These are phyloP conservation scores for Paxillus involutus DNA, from an alignment of 768 basidiomycete species.

Conservation along the genomic window DNA sequence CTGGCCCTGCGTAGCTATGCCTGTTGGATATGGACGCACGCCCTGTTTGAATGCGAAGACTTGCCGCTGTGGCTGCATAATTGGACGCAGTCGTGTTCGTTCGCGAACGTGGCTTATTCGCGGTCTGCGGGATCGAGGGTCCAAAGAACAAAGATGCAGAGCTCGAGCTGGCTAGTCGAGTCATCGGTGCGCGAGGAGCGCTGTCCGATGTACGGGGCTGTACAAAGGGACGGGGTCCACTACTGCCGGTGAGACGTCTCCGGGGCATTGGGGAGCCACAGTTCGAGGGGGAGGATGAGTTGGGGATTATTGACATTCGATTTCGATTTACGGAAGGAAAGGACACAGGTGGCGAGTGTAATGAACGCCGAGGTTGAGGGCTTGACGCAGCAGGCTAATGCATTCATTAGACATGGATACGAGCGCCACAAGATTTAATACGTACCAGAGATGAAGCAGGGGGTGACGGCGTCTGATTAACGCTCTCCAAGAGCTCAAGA, in stretches of 20 bases:
- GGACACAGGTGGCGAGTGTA: slow-evolving; percentile 18
- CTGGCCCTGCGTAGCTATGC: slow-evolving; percentile 65
- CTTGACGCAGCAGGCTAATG: slow-evolving; percentile 17
- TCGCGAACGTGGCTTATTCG: slow-evolving; percentile 19
- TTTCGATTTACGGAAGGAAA: slow-evolving; percentile 42
- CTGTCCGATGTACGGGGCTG: slow-evolving; percentile 25
- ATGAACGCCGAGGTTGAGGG: slow-evolving; percentile 8
- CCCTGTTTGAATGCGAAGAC: slow-evolving; percentile 2
- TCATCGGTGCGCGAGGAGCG: slow-evolving; percentile 39
- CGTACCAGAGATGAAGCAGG: slow-evolving; percentile 30
- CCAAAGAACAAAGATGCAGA: slow-evolving; percentile 72
- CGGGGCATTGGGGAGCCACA: slow-evolving; percentile 53
- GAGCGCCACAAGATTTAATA: not conserved
- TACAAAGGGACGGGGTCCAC: slow-evolving; percentile 29
- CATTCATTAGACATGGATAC: not conserved
- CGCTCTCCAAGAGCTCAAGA: slow-evolving; percentile 57
- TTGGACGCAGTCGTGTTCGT: slow-evolving; percentile 22
- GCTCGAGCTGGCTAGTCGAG: slow-evolving; percentile 50
- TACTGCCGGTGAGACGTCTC: slow-evolving; percentile 47
- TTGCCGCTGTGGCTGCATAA: slow-evolving; percentile 3
- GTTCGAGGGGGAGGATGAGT: slow-evolving; percentile 46
- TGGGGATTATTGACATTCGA: slow-evolving; percentile 37
- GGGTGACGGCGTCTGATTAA: slow-evolving; percentile 44
- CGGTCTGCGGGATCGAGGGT: slow-evolving; percentile 33
- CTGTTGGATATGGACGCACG: slow-evolving; percentile 44